Evolutionary conservation across 2,329 filamentous ascomycete species (phyloP).

Genomic region (Aureobasidium sp.): DNA sequence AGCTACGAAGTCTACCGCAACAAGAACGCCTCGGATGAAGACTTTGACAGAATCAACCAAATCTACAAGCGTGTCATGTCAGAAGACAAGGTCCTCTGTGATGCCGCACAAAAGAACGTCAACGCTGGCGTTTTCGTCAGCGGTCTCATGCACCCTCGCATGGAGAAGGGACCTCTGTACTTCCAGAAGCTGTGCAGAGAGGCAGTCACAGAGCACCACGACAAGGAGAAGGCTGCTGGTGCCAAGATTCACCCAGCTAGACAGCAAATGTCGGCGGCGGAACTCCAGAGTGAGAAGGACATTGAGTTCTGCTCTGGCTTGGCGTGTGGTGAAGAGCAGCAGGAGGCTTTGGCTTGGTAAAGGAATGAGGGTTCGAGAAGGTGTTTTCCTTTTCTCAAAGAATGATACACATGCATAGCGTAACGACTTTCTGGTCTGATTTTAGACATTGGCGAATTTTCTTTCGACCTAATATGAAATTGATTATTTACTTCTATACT

Average conservation of each 20-base stretch:
- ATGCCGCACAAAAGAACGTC: slow-evolving; percentile 53
- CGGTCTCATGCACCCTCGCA: slow-evolving; percentile 54
- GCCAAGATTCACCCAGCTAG: slow-evolving; percentile 49
- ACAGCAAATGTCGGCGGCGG: slow-evolving; percentile 19
- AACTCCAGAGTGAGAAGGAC: background rate
- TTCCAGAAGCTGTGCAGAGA: slow-evolving; percentile 49
- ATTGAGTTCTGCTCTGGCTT: slow-evolving; percentile 9
- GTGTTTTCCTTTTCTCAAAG: background rate
- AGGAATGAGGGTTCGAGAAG: background rate
- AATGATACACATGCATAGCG: slow-evolving; percentile 10
- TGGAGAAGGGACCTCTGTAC: slow-evolving; percentile 44
- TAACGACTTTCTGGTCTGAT: slow-evolving; percentile 10
- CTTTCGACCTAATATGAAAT: background rate
- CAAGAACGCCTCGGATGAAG: slow-evolving; percentile 51
- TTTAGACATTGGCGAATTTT: background rate
- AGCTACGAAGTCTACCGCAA: slow-evolving; percentile 58
- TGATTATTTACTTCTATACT: background rate
- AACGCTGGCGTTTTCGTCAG: slow-evolving; percentile 56
- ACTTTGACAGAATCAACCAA: slow-evolving; percentile 50
- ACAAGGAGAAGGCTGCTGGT: slow-evolving; percentile 39
- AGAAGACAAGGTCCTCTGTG: slow-evolving; percentile 58
- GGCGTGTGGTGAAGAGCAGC: slow-evolving; percentile 7
- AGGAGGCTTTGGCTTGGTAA: slow-evolving; percentile 10
- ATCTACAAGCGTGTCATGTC: slow-evolving; percentile 59
- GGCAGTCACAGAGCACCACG: slow-evolving; percentile 40